Conservation (phyloP, 2,329 filamentous ascomycete genomes). For the Xylariaceae sp. region DNA sequence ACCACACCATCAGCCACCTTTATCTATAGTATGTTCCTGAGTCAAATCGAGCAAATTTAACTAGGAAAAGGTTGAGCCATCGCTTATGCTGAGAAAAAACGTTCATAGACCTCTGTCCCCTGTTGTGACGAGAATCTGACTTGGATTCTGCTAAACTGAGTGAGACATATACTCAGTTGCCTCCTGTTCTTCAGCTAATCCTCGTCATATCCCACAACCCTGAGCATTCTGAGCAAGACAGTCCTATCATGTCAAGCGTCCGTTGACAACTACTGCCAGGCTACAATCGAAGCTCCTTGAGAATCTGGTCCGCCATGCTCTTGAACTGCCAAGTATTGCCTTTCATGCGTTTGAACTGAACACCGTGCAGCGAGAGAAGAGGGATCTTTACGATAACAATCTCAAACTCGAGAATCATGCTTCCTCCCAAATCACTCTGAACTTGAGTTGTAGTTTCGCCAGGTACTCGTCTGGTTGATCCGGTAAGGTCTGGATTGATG, state of each 20-base stretch:
- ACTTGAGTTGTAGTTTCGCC: slow-evolving; percentile 91
- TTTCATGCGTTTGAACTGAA: slow-evolving; percentile 95
- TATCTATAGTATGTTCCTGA: slow-evolving; percentile 10
- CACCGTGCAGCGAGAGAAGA: slow-evolving; percentile 83
- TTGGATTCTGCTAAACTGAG: not conserved
- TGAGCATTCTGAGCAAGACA: not conserved
- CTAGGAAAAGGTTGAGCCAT: slow-evolving; percentile 12
- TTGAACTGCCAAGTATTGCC: slow-evolving; percentile 99
- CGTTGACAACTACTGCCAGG: not conserved
- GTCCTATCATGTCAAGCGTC: slow-evolving; percentile 2
- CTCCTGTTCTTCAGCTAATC: not conserved
- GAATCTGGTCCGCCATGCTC: slow-evolving; percentile 93
- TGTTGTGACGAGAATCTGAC: not conserved
- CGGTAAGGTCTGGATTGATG: slow-evolving; percentile 49
- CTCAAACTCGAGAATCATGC: slow-evolving; percentile 83
- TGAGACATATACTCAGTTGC: not conserved
- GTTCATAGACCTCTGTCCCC: not conserved
- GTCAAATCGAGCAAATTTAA: slow-evolving; percentile 12
- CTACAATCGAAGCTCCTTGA: slow-evolving; percentile 77
- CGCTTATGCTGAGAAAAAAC: not conserved
- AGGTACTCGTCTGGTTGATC: slow-evolving; percentile 54
- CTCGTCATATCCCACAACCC: not conserved
- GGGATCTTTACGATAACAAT: slow-evolving; percentile 98
- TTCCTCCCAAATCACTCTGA: slow-evolving; percentile 80
- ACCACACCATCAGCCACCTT: slow-evolving; percentile 12